These are phyloP conservation scores for Lipomyces japonicus DNA, from an alignment of 805 yeast species.

Conservation along the genomic window DNA sequence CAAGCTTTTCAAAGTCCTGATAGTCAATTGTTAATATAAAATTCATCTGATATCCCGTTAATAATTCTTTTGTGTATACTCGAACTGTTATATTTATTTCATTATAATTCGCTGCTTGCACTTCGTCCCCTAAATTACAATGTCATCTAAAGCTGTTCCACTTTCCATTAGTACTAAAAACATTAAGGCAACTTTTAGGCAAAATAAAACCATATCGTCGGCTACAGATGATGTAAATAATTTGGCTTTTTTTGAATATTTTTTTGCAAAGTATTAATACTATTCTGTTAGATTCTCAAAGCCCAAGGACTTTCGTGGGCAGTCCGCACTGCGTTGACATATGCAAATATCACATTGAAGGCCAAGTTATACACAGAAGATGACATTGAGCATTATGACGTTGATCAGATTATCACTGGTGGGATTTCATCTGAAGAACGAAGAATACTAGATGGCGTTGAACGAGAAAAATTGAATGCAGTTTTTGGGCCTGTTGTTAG, in stretches of 20 bases:
- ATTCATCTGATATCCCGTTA: too few species aligned
- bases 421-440: conserved; percentile 20
- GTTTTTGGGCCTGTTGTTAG: conserved; percentile 27
- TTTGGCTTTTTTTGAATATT: neutral
- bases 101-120: too few species aligned
- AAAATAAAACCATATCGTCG: conserved; percentile 22
- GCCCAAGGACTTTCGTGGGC: conserved; percentile 25
- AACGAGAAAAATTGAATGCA: conserved; percentile 12
- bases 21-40: too few species aligned
- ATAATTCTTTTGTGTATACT: too few species aligned
- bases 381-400: conserved; percentile 13
- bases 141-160: too few species aligned
- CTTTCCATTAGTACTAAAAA: conserved; percentile 12
- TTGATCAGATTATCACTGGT: conserved; percentile 21
- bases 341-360: conserved; percentile 12
- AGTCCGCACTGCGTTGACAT: conserved; percentile 19
- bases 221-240: conserved; percentile 14
- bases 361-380: conserved; percentile 2
- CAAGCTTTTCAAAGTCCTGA: too few species aligned
- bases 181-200: conserved; percentile 13
- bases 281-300: conserved; percentile 16
- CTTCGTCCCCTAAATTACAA: too few species aligned
- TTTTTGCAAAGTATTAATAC: neutral
- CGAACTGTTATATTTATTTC: too few species aligned
- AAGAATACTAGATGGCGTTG: conserved; percentile 18